Percentiles rank a stretch among this genome's conserved stretches.
Conservation (phyloP, 306 rosid genomes). For the Fragaria nilgerrensis region DNA sequence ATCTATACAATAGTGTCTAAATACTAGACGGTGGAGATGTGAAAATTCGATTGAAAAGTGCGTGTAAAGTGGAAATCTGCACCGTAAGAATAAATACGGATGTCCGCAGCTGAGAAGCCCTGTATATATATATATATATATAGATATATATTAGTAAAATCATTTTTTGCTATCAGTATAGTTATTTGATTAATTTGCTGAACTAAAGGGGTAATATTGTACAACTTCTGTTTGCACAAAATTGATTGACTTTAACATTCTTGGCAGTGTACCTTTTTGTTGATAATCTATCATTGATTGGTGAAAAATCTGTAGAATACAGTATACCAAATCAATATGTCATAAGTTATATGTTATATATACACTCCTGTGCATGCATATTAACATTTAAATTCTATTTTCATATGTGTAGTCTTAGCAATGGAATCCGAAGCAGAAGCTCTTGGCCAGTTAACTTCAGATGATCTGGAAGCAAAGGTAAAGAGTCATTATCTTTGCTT, state of each 20-base stretch:
- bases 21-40: too few species aligned
- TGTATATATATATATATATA: too few species aligned
- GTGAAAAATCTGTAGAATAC: neutral
- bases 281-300: neutral
- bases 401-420: slow-evolving; percentile 51
- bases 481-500: slow-evolving; percentile 1
- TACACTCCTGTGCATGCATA: neutral
- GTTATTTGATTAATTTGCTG: neutral
- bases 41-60: too few species aligned
- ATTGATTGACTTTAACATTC: neutral
- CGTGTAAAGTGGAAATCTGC: too few species aligned
- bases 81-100: too few species aligned
- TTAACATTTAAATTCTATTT: too few species aligned
- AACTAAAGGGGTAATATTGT: neutral
- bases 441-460: slow-evolving; percentile 82
- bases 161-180: neutral
- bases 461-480: slow-evolving; percentile 96
- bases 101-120: too few species aligned
- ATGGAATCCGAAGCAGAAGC: slow-evolving; percentile 99
- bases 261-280: neutral
- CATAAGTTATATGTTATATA: neutral
- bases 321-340: neutral
- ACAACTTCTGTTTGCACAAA: neutral
- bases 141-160: neutral
- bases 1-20: too few species aligned